Evolutionary conservation across 768 basidiomycete species (phyloP), one percentile per base, ranked within the genome.

Genomic region (Suillus variegatus): DNA sequence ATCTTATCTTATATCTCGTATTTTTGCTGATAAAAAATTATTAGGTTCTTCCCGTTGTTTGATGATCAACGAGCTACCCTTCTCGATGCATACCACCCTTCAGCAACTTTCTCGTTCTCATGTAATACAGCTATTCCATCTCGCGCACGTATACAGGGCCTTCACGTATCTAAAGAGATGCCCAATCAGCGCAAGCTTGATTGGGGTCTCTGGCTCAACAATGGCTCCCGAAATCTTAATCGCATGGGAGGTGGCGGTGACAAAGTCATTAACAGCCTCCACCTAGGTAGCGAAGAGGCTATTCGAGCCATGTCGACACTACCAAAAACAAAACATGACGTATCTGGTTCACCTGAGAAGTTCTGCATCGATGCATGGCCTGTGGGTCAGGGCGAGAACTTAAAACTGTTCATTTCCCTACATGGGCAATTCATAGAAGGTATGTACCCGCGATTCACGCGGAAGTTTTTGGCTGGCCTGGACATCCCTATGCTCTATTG

Each of bases 381-480:
- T 6, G 84, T 94, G 47, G 82, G 81, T 36, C 86, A 87, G 66
- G 90, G 88, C 52, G 85, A 84, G 51, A 72, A 76, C 65, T 71
- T 78, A 46, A 87, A 84, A 73, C 78, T 86, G 20, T 83, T 97
- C 67, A 81, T 94, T 66, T 87, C 85, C 54, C 82, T 98, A 20
- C 94, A 97, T 74, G 96, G 96, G 3, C 89, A 98, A 75, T 97
- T 97, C 73, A 84, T 85, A 60, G 97, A 99, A 84, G 83, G 97
- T 96, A 71, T 65, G 89, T 82, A 52, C 62, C 51, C 62, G 60
- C 70, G 67, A 68, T 68, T 35, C 61, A 63, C 61, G 22, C 58
- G 36, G 62, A 46, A 16, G 38, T 47, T 51, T 63, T 62, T 40
- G 10, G 32, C 35, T 35, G 16, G 43, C 32, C 16, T 62, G 41